A percentile compares a stretch with the other conserved stretches of the same genome.
Conservation (phyloP, 768 basidiomycete genomes). For the Sutorius australiensis region DNA sequence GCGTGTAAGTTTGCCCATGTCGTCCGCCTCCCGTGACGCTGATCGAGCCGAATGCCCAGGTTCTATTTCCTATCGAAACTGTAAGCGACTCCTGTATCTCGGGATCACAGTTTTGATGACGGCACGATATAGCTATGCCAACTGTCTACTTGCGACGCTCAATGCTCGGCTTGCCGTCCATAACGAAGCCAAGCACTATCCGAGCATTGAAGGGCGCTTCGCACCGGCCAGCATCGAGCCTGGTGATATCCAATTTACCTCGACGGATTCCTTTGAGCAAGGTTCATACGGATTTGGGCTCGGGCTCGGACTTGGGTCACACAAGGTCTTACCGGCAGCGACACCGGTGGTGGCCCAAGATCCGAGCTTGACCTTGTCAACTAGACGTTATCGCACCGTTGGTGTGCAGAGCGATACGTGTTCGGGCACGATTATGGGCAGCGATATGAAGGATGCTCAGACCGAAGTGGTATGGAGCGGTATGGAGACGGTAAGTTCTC, state of each 20-base stretch:
- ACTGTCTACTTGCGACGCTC: constrained; percentile 2
- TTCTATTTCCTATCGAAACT: constrained; percentile 9
- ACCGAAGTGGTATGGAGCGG: background rate
- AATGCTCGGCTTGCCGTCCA: background rate
- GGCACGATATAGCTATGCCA: background rate
- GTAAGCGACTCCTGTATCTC: background rate
- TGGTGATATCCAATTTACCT: background rate
- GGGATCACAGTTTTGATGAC: background rate
- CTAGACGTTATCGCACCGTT: background rate
- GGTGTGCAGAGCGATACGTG: background rate
- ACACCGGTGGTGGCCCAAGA: background rate
- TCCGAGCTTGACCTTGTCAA: background rate
- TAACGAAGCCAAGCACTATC: background rate
- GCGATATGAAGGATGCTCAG: background rate
- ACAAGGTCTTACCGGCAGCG: background rate
- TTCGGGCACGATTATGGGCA: background rate
- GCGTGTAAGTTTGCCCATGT: background rate
- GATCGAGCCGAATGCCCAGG: background rate
- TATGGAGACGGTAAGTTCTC: background rate
- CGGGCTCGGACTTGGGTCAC: background rate
- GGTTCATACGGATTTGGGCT: background rate
- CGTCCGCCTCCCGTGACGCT: background rate
- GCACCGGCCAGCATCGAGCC: background rate
- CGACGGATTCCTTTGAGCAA: background rate
- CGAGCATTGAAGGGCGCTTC: background rate